Evolutionary conservation across 2,329 filamentous ascomycete genomes (phyloP).

Genomic region (Leptographium procerum): DNA sequence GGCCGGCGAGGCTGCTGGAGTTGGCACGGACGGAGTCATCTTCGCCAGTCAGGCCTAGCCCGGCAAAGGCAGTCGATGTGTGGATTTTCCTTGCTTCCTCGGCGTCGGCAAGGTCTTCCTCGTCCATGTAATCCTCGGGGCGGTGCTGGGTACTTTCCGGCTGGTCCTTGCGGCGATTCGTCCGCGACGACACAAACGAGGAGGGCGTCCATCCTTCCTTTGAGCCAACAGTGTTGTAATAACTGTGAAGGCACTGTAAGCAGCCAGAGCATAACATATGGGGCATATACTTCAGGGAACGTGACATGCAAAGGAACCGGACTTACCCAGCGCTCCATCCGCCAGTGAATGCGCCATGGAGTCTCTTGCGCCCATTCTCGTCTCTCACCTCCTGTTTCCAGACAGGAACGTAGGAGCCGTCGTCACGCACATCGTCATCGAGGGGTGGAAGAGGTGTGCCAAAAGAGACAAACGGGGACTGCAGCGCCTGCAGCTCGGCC

Average conservation of each 20-base stretch:
- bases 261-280: not conserved
- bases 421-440: constrained; percentile 68
- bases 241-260: constrained; percentile 36
- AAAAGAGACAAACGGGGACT: constrained; percentile 66
- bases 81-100: constrained; percentile 67
- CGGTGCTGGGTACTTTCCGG: constrained; percentile 44
- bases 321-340: constrained; percentile 90
- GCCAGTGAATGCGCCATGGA: constrained; percentile 94
- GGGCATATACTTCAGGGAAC: not conserved
- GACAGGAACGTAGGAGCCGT: constrained; percentile 85
- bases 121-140: constrained; percentile 94
- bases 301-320: not conserved
- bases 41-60: constrained; percentile 58
- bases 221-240: constrained; percentile 96
- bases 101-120: constrained; percentile 82
- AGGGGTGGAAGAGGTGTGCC: constrained; percentile 75
- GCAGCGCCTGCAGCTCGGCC: constrained; percentile 53
- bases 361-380: constrained; percentile 75
- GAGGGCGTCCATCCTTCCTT: constrained; percentile 96
- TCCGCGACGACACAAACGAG: constrained; percentile 81
- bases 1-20: constrained; percentile 46
- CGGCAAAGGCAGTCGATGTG: constrained; percentile 62
- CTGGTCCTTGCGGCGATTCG: constrained; percentile 61
- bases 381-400: constrained; percentile 98
- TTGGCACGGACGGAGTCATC: constrained; percentile 39